A percentile compares a stretch with the other conserved stretches of the same genome.
Conservation (phyloP, 805 yeast genomes). For the Clavispora vitiphila region DNA sequence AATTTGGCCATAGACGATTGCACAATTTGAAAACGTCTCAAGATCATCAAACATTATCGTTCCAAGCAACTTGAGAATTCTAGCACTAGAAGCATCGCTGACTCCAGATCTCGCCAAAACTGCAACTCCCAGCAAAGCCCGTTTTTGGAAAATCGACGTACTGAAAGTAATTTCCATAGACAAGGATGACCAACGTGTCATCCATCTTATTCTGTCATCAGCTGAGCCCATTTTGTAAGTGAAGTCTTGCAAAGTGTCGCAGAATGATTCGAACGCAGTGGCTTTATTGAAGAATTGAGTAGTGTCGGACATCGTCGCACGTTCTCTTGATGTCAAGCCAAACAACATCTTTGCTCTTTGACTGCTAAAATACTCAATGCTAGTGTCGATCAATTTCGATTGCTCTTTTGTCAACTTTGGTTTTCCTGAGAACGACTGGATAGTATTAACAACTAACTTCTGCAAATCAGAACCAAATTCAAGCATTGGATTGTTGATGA, state of each 20-base stretch:
- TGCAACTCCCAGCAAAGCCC: conserved; percentile 68
- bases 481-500: conserved; percentile 46
- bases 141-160: conserved; percentile 56
- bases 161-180: conserved; percentile 60
- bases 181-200: conserved; percentile 60
- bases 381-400: conserved; percentile 39
- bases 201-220: conserved; percentile 50
- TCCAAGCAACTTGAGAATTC: conserved; percentile 24
- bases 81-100: conserved; percentile 45
- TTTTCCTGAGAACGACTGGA: conserved; percentile 63
- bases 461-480: conserved; percentile 60
- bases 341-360: conserved; percentile 64
- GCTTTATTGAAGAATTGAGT: conserved; percentile 37
- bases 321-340: conserved; percentile 55
- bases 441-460: conserved; percentile 56
- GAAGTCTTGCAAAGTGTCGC: conserved; percentile 49
- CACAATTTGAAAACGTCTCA: conserved; percentile 32
- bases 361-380: conserved; percentile 47
- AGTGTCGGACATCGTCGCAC: conserved; percentile 28
- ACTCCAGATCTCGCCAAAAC: conserved; percentile 60
- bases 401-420: conserved; percentile 41
- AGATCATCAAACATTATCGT: conserved; percentile 12
- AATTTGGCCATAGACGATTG: conserved; percentile 45
- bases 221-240: conserved; percentile 45
- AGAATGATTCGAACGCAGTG: conserved; percentile 52